Base-by-base conservation (phyloP, 2,329 filamentous ascomycete species). In the Cephalotrichum gorgonifer region DNA sequence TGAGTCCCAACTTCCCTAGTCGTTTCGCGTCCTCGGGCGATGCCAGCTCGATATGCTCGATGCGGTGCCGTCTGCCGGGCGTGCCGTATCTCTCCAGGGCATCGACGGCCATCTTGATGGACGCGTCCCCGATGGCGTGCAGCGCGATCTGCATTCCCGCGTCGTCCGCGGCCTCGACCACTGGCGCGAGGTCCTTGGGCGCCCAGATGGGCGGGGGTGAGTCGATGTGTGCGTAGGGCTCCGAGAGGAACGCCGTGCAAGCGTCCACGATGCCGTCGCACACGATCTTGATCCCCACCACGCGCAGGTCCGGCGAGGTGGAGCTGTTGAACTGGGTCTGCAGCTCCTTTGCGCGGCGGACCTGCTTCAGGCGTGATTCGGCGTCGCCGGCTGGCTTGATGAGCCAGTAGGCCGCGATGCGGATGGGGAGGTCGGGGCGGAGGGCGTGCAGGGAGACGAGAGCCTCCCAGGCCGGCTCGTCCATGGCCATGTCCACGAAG, bases 251-350 rank as follows among this genome's bases (percentile, higher is more conserved):
- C 0, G 81, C 81, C 2, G 81, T 84, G 60, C 80, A 85, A 0
- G 76, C 76, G 53, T 85, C 81, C 33, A 85, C 70, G 31, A 81
- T 77, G 11, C 81, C 81, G 51, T 85, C 81, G 55, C 75, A 77
- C 35, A 85, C 81, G 22, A 84, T 61, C 57, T 85, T 85, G 60
- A 84, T 73, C 4, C 81, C 81, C 0, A 78, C 73, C 8, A 85
- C 60, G 17, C 75, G 73, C 49, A 60, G 62, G 48, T 67, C 60
- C 0, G 66, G 66, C 1, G 63, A 65, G 0, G 56, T 64, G 11
- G 60, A 55, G 8, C 58, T 60, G 52, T 62, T 67, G 35, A 3
- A 74, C 75, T 75, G 80, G 1, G 77, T 80, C 65, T 79, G 67
- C 47, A 56, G 54, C 1, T 79, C 65, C 20, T 58, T 62, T 0